Evolutionary conservation across 257 asterid genomes (phyloP).

Genomic region (Petrea volubilis): DNA sequence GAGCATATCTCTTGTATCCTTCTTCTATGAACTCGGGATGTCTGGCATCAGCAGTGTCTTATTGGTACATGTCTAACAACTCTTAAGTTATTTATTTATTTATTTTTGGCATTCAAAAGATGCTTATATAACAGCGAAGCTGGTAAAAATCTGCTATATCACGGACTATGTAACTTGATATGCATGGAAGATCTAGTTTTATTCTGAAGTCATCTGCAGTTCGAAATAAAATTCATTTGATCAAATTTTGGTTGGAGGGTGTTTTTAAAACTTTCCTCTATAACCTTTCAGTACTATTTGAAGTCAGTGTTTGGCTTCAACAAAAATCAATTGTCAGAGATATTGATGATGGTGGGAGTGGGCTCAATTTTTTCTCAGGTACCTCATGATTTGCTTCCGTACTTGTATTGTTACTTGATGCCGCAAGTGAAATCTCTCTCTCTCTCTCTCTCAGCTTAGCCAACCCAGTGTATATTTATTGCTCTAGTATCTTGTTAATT

Average conservation of each 20-base stretch:
- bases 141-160: not conserved
- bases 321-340: conserved; percentile 87
- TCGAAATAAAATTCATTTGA: conserved; percentile 6
- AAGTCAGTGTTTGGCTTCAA: conserved; percentile 85
- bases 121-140: not conserved
- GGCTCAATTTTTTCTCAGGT: conserved; percentile 97
- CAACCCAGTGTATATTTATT: not conserved
- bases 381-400: conserved; percentile 17
- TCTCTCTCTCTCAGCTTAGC: not conserved
- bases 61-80: conserved; percentile 52
- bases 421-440: not conserved
- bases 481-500: not conserved
- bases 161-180: not conserved
- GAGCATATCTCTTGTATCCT: conserved; percentile 67
- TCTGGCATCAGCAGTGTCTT: conserved; percentile 82
- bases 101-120: not conserved
- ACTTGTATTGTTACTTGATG: not conserved
- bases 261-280: conserved; percentile 16
- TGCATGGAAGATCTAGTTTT: not conserved
- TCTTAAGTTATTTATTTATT: not conserved
- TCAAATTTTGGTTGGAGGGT: not conserved
- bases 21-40: conserved; percentile 95
- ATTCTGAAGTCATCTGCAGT: not conserved
- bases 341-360: conserved; percentile 79
- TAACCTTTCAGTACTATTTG: conserved; percentile 73